Percentiles rank a stretch among this genome's conserved stretches.
phyloP scores from a whole-genome alignment of 2,329 filamentous ascomycete genomes.

The Aspergillus ruber region DNA sequence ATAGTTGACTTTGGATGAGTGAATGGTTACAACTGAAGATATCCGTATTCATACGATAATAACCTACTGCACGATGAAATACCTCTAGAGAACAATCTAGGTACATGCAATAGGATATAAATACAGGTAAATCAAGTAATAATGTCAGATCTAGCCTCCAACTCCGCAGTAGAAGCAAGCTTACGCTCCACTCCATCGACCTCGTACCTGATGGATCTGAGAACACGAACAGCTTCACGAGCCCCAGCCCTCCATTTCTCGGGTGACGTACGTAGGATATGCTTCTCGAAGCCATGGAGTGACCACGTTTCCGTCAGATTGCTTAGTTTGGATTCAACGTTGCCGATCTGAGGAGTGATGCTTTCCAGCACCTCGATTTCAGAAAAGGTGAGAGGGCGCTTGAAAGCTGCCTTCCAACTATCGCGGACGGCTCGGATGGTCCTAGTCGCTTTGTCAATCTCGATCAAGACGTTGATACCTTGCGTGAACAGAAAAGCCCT shows the following conservation, averaged over 20 bases:
- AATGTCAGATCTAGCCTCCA: too few species aligned
- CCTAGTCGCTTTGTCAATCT: neutral
- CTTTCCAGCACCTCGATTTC: constrained; percentile 7
- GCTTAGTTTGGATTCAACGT: constrained; percentile 2
- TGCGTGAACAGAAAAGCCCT: constrained; percentile 10
- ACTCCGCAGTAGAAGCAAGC: neutral
- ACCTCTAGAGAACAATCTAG: too few species aligned
- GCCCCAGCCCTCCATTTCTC: constrained; percentile 1
- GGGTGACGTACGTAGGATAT: neutral
- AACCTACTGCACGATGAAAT: too few species aligned
- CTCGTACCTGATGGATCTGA: constrained; percentile 5
- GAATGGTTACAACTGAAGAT: too few species aligned
- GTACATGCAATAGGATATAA: too few species aligned
- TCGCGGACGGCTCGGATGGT: constrained; percentile 2
- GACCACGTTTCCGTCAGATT: constrained; percentile 4
- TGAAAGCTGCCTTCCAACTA: constrained; percentile 2
- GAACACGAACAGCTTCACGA: constrained; percentile 3
- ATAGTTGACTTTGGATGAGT: too few species aligned
- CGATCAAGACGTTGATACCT: constrained; percentile 2
- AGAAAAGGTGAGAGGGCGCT: neutral
- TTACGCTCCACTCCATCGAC: constrained; percentile 2
- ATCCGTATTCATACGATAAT: too few species aligned
- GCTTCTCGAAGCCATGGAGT: constrained; percentile 2
- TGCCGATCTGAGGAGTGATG: constrained; percentile 2
- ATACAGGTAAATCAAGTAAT: too few species aligned